Evolutionary conservation across 257 asterid genomes (phyloP), one percentile per base, ranked within the genome.

Genomic region (Ajuga chamaepitys): DNA sequence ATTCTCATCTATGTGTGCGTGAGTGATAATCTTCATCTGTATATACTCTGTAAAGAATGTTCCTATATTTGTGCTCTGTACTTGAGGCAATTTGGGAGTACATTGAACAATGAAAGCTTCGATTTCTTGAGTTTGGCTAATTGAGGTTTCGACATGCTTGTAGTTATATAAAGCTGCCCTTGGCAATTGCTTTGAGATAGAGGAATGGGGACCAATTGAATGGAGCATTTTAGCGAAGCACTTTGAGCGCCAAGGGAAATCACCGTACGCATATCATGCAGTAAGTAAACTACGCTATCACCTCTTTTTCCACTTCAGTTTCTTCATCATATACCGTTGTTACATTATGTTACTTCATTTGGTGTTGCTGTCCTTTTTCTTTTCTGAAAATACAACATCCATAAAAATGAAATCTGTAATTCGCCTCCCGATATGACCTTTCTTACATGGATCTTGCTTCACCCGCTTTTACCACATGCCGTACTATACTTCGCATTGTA

Each of bases 131-230:
- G 17, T 21, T 17, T 41, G 28, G 58, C 74, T 71, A 13, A 78
- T 30, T 57, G 67, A 46, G 67, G 12, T 52, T 57, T 66, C 13
- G 20, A 70, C 65, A 9, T 64, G 26, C 20, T 58, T 34, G 47
- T 70, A 87, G 97, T 70, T 93, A 70, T 89, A 93, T 67, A 87
- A 89, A 85, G 87, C 83, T 18, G 96, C 97, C 1, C 78, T 93
- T 9, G 97, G 89, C 10, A 84, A 85, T 72, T 85, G 88, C 75
- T 93, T 81, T 52, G 98, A 89, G 77, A 74, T 60, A 75, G 97
- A 93, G 75, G 95, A 92, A 70, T 92, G 98, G 98, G 93, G 96
- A 25, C 96, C 97, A 1, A 72, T 89, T 50, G 98, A 93, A 78
- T 93, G 99, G 99, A 80, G 85, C 74, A 60, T 90, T 56, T 56